Evolutionary conservation across 129 eudicot genomes (phyloP), one percentile per base, ranked within the genome.

Genomic region (Tanacetum coccineum): DNA sequence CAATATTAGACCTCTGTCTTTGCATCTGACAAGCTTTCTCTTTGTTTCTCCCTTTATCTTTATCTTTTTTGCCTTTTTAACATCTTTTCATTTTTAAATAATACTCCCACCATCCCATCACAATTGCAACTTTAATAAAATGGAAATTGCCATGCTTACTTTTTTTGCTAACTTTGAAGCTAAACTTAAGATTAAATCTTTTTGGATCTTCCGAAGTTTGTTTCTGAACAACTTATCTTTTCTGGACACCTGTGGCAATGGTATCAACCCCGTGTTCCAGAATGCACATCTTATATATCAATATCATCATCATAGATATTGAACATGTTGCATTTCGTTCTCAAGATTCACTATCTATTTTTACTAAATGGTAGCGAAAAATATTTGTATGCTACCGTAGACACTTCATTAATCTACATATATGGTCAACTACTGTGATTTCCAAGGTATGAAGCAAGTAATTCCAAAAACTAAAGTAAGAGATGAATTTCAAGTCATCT

Each of bases 91-190:
- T 58, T 22, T 28, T 57, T 26, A 28, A 58, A 22, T 26, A 58
- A 58, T 58, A 58, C 44, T 22, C 14, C 39, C 19, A 13, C 64
- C 13, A 59, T 59, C 64, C 64, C 45, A 59, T 59, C 64, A 59
- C 64, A 59, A 14, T 59, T 9, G 64, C 44, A 14, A 28, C 64
- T 59, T 59, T 14, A 59, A 26, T 28, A 26, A 22, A 22, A 55
- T 53, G 19, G 18, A 25, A 57, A 21, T 22, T 57, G 4, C 17
- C 13, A 21, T 12, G 19, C n/a, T 28, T 26, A 2, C 32, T 28
- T 9, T 28, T 5, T 14, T 36, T 36, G 10, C 42, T 36, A 36
- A 36, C 2, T 36, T 36, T 36, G 42, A 9, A 7, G 42, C 10
- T 36, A 36, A 36, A 36, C 42, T 36, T 7, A 36, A 9, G 42